Evolutionary conservation across 768 basidiomycete genomes (phyloP).

Genomic region (Leccinum rimulosum): DNA sequence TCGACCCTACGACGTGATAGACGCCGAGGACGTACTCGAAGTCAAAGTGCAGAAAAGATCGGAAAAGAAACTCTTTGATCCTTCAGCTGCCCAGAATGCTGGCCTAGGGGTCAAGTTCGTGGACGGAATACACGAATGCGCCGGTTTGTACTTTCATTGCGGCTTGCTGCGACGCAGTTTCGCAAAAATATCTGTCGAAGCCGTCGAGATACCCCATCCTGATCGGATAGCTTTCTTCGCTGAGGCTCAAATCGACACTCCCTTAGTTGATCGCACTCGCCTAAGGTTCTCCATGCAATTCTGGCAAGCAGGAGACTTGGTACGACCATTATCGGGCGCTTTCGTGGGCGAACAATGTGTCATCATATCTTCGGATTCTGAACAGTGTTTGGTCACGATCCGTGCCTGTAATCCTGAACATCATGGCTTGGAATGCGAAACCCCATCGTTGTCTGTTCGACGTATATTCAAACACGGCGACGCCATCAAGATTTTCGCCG

Average conservation of each 20-base stretch:
- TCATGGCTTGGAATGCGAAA: no score
- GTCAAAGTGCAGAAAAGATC: not conserved
- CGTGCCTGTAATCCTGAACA: not conserved
- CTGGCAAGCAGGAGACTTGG: not conserved
- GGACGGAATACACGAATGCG: not conserved
- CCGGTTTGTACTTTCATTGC: not conserved
- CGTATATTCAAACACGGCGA: not conserved
- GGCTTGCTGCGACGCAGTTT: not conserved
- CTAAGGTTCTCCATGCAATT: not conserved
- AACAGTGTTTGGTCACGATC: not conserved
- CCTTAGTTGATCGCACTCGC: not conserved
- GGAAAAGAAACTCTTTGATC: not conserved
- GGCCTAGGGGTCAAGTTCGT: not conserved
- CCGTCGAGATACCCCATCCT: not conserved
- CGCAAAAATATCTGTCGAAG: not conserved
- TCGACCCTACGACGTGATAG: not conserved
- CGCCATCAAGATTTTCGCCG: no score
- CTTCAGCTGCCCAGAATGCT: not conserved
- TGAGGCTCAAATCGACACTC: not conserved
- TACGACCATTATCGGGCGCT: not conserved
- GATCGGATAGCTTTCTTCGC: not conserved
- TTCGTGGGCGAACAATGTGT: not conserved
- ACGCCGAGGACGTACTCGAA: not conserved
- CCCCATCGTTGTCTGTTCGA: not conserved
- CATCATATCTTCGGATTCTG: not conserved